A percentile compares a stretch with the other conserved stretches of the same genome.
Conservation (phyloP, 352 stramenopile species). For the Phytophthora boehmeriae region DNA sequence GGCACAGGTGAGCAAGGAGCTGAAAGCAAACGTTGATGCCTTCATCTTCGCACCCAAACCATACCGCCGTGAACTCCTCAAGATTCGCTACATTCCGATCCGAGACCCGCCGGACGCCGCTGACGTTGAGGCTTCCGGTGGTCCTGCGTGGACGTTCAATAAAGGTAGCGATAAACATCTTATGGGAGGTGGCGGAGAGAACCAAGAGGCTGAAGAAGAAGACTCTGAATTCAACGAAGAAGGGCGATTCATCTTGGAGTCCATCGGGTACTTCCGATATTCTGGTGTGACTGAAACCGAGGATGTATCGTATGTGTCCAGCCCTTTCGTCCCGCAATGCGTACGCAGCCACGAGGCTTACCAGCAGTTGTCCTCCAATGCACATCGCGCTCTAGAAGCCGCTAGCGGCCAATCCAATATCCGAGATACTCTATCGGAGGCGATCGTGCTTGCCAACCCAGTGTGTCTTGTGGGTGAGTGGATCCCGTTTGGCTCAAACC, state of each 20-base stretch:
- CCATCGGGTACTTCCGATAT: slow-evolving; percentile 89
- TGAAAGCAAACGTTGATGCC: slow-evolving; percentile 50
- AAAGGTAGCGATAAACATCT: slow-evolving; percentile 46
- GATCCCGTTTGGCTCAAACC: slow-evolving; percentile 97
- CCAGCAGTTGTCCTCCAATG: slow-evolving; percentile 87
- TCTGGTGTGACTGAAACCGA: slow-evolving; percentile 95
- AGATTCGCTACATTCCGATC: slow-evolving; percentile 69
- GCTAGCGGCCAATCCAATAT: slow-evolving; percentile 88
- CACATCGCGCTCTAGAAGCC: slow-evolving; percentile 88
- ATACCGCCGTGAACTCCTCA: slow-evolving; percentile 57
- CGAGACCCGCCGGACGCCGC: slow-evolving; percentile 35
- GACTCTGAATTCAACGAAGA: slow-evolving; percentile 34
- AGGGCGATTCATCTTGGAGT: slow-evolving; percentile 49
- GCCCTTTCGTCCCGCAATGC: slow-evolving; percentile 94
- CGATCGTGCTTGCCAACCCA: slow-evolving; percentile 94
- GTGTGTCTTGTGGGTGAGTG: slow-evolving; percentile 96
- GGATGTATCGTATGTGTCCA: slow-evolving; percentile 96
- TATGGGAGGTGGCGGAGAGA: slow-evolving; percentile 8
- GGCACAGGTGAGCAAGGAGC: slow-evolving; percentile 49
- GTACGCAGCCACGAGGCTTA: slow-evolving; percentile 88
- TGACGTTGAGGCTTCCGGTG: slow-evolving; percentile 15
- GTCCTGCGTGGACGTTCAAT: slow-evolving; percentile 43
- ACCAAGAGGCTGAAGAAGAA: slow-evolving; percentile 19
- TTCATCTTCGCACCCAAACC: slow-evolving; percentile 68
- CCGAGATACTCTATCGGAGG: slow-evolving; percentile 91